Conservation (phyloP, 352 stramenopile genomes). For the Globisporangium nodosum region DNA sequence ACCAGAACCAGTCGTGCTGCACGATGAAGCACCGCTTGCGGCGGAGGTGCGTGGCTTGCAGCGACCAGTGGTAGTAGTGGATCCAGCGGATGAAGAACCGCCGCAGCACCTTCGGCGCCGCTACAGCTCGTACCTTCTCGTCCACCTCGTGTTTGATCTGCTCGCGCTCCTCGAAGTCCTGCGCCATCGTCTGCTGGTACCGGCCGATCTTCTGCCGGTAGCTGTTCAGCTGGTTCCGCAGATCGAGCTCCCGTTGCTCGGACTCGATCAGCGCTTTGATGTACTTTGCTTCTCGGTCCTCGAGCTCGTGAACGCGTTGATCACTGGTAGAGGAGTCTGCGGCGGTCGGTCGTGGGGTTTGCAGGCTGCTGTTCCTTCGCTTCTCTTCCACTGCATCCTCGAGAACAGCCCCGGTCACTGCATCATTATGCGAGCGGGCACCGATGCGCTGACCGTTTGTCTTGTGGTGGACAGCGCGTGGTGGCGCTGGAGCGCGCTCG, state of each 20-base stretch:
- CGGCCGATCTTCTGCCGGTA: slow-evolving; percentile 41
- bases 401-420: not conserved
- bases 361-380: not conserved
- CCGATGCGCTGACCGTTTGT: not conserved
- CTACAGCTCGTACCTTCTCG: slow-evolving; percentile 30
- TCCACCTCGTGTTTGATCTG: slow-evolving; percentile 54
- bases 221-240: slow-evolving; percentile 39
- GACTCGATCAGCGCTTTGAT: slow-evolving; percentile 73
- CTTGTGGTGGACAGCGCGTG: too few relatives aligned
- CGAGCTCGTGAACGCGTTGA: slow-evolving; percentile 38
- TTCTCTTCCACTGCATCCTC: not conserved
- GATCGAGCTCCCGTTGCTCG: slow-evolving; percentile 65
- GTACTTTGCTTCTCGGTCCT: slow-evolving; percentile 67
- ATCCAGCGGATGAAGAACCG: slow-evolving; percentile 64
- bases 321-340: not conserved
- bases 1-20: slow-evolving; percentile 61
- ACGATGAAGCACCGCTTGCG: slow-evolving; percentile 41
- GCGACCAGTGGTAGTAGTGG: slow-evolving; percentile 39
- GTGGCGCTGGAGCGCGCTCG: not conserved
- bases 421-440: not conserved
- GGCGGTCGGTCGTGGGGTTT: not conserved
- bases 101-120: slow-evolving; percentile 43
- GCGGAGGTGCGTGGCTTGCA: slow-evolving; percentile 39
- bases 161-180: slow-evolving; percentile 39
- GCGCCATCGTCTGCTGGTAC: slow-evolving; percentile 31